Base-by-base conservation (phyloP, 148 eudicot genomes). In the Camellia lanceoleosa region DNA sequence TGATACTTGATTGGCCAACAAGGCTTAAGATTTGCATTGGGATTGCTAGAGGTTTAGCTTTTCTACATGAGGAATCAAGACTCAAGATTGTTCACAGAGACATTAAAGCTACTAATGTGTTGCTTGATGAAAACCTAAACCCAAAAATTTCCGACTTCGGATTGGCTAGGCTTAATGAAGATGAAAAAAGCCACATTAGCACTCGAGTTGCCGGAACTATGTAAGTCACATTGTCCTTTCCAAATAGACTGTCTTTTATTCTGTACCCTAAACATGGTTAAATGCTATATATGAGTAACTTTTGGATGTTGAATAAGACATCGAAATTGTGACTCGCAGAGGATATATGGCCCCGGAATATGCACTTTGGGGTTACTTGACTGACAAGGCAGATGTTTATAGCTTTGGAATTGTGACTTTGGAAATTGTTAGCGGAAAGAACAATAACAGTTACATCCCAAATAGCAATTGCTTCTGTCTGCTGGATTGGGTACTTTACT, bases 281-380 rank as follows among this genome's bases (percentile, higher is more conserved):
- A 71, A 20, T 23, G 60, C 60, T 76, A 5, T 52, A 51, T 23
- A 11, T 77, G 3, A 77, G 14, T 66, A 5, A 43, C 30, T 16
- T 30, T 64, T 10, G 52, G 13, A 19, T 62, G 11, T 44, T 51
- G 23, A 77, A 63, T 44, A 23, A 5, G 79, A 52, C 66, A 7
- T 43, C 12, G 16, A 13, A 58, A 42, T 18, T 9, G 19, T 14
- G 66, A 16, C 16, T 82, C 81, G 82, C 86, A 89, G 92, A 75
- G 92, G 92, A 74, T 89, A 89, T 52, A 89, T 89, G 90, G 92
- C 92, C 66, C 92, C 92, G 0, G 90, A 89, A 78, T 89, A 89
- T 67, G 90, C 92, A 49, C 68, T 88, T 5, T 88, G 87, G 90
- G 90, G 90, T 77, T 78, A 88, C 63, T 62, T 88, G 80, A 85